A percentile compares a stretch with the other conserved stretches of the same genome.
phyloP scores from a whole-genome alignment of 495 filamentous ascomycete species.

The Elaphomyces granulatus region DNA sequence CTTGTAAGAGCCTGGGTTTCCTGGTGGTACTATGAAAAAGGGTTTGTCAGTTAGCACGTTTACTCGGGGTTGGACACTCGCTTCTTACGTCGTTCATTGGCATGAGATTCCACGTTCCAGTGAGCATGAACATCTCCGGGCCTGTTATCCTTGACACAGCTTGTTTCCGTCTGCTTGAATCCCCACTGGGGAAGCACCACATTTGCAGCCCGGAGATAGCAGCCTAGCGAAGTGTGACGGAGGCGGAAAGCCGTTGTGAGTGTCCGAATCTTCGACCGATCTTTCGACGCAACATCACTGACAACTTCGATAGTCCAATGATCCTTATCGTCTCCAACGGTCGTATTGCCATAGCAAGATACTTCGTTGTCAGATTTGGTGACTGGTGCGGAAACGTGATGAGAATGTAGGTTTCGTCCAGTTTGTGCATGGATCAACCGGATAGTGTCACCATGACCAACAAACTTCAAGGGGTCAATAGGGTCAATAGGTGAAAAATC shows the following conservation, averaged over 20 bases:
- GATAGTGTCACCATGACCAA: constrained; percentile 64
- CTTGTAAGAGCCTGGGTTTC: constrained; percentile 85
- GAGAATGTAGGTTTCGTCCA: constrained; percentile 91
- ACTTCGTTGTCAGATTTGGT: constrained; percentile 86
- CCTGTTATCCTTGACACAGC: constrained; percentile 87
- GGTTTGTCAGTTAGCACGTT: no score
- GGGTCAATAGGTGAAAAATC: constrained; percentile 59
- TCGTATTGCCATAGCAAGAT: constrained; percentile 89
- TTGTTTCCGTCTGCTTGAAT: constrained; percentile 98
- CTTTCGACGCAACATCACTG: constrained; percentile 70
- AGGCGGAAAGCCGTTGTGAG: constrained; percentile 88
- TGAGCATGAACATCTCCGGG: constrained; percentile 88
- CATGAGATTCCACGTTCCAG: constrained; percentile 96
- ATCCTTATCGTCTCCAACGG: constrained; percentile 95
- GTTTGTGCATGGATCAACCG: constrained; percentile 92
- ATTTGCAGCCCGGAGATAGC: constrained; percentile 91
- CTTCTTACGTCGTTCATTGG: constrained; percentile 83
- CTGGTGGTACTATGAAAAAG: constrained; percentile 59
- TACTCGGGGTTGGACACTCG: not conserved
- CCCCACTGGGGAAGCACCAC: constrained; percentile 97
- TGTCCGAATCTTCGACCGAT: constrained; percentile 76
- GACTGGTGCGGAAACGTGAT: constrained; percentile 73
- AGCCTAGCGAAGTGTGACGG: constrained; percentile 68
- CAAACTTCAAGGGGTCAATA: constrained; percentile 51
- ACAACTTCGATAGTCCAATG: constrained; percentile 94